Conservation (phyloP, 352 stramenopile genomes). For the Pythium folliculosum region DNA sequence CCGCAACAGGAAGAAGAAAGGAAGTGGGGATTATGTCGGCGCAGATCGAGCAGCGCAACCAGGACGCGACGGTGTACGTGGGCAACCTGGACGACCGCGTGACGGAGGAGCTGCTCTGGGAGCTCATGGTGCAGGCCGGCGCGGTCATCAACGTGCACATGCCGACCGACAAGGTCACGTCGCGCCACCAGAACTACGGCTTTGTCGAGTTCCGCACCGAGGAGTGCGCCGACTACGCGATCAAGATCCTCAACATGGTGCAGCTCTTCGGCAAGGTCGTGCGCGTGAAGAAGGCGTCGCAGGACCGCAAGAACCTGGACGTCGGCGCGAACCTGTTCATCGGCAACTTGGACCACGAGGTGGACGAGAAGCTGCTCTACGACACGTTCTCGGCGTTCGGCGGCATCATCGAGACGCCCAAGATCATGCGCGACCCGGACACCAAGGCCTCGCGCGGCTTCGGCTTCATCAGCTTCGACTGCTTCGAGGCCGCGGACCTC, state of each 20-base stretch:
- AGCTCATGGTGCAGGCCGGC: constrained; percentile 94
- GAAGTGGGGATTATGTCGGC: constrained; percentile 52
- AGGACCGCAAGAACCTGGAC: constrained; percentile 96
- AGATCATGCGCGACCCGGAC: constrained; percentile 94
- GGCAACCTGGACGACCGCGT: constrained; percentile 97
- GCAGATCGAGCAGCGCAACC: constrained; percentile 88
- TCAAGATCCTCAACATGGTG: constrained; percentile 99
- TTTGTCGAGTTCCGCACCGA: constrained; percentile 99
- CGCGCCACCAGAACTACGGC: constrained; percentile 95
- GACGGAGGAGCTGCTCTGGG: constrained; percentile 96
- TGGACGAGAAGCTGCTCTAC: constrained; percentile 99
- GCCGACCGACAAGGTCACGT: constrained; percentile 98
- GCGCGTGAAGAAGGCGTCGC: constrained; percentile 95
- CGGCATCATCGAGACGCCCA: constrained; percentile 95
- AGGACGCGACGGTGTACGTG: constrained; percentile 98
- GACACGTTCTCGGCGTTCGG: constrained; percentile 99
- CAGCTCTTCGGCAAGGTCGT: constrained; percentile 97
- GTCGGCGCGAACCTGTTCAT: constrained; percentile 99
- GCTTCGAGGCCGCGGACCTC: constrained; percentile 96
- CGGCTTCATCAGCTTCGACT: constrained; percentile 97
- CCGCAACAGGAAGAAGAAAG: neutral
- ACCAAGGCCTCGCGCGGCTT: constrained; percentile 94
- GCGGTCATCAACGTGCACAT: constrained; percentile 98
- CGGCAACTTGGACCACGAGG: constrained; percentile 94
- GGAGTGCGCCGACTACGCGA: constrained; percentile 97